Evolutionary conservation across 192 early-diverging fungal species (phyloP).

Genomic region (Podila minutissima): DNA sequence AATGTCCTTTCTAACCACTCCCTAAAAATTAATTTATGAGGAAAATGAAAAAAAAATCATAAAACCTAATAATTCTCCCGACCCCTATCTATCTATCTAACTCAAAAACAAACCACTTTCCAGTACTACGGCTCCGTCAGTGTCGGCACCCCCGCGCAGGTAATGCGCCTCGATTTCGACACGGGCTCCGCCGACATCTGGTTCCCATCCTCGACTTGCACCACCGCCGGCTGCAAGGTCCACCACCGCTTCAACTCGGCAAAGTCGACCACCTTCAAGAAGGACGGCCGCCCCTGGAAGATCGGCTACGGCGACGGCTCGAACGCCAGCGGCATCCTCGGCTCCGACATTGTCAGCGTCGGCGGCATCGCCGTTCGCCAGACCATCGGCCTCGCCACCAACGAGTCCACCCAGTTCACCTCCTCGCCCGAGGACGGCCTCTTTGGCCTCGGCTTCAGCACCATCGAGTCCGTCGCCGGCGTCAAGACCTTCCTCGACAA

Average conservation of each 20-base stretch:
- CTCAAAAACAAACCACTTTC: constrained; percentile 27
- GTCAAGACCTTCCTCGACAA: constrained; percentile 67
- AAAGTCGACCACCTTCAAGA: constrained; percentile 62
- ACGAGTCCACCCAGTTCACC: constrained; percentile 64
- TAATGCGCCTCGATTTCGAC: constrained; percentile 68
- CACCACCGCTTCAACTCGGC: constrained; percentile 61
- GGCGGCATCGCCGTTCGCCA: constrained; percentile 65
- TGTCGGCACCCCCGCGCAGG: constrained; percentile 67
- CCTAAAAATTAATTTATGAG: not conserved
- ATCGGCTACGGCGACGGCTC: constrained; percentile 73
- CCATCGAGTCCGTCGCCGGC: constrained; percentile 53
- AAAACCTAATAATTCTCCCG: too few relatives aligned
- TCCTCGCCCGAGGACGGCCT: constrained; percentile 70
- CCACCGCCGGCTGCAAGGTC: constrained; percentile 27
- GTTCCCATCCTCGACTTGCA: constrained; percentile 59
- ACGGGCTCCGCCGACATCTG: constrained; percentile 69
- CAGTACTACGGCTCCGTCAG: constrained; percentile 65
- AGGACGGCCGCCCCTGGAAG: constrained; percentile 59
- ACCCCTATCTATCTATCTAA: not conserved
- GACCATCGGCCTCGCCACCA: constrained; percentile 70
- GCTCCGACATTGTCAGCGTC: too few relatives aligned
- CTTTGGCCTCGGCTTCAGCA: constrained; percentile 71
- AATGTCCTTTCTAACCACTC: not conserved
- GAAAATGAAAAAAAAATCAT: too few relatives aligned
- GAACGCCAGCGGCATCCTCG: constrained; percentile 24